phyloP scores from a whole-genome alignment of 177 flowering plant genomes.

The Vitis hybrid region DNA sequence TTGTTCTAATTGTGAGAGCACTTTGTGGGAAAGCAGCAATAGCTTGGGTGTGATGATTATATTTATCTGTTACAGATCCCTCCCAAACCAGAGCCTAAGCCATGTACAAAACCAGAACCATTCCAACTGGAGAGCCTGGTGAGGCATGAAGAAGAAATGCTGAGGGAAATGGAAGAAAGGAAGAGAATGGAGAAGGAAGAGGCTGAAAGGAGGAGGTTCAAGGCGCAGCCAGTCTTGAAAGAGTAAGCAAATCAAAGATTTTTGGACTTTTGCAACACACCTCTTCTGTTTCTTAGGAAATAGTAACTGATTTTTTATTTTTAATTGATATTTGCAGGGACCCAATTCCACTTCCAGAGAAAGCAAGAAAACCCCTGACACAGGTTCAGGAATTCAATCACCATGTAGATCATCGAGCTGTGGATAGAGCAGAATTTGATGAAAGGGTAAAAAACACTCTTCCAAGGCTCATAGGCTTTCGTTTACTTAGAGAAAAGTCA shows the following conservation, averaged over 20 bases:
- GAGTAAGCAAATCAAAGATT: constrained; percentile 45
- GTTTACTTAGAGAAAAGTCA: too few relatives aligned
- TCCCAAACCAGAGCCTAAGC: constrained; percentile 88
- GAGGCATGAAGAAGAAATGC: constrained; percentile 93
- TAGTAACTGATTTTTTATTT: not conserved
- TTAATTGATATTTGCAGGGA: constrained; percentile 46
- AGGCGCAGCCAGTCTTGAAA: constrained; percentile 80
- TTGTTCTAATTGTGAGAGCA: not conserved
- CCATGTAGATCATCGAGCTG: constrained; percentile 71
- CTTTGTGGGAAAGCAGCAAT: too few relatives aligned
- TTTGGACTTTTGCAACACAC: not conserved
- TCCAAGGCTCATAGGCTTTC: too few relatives aligned
- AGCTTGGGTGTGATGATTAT: too few relatives aligned
- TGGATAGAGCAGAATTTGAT: constrained; percentile 89
- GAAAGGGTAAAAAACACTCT: constrained; percentile 47
- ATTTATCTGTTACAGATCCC: constrained; percentile 52
- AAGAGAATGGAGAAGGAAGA: constrained; percentile 68
- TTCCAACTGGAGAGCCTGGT: constrained; percentile 86
- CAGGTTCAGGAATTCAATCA: constrained; percentile 75
- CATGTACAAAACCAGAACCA: constrained; percentile 76
- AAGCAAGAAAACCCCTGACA: constrained; percentile 77
- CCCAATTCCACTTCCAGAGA: constrained; percentile 87
- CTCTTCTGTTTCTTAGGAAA: not conserved
- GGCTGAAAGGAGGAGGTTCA: constrained; percentile 74
- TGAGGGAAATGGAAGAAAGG: constrained; percentile 81